These are phyloP conservation scores for Blastocystis sp. DNA, from an alignment of 352 stramenopile genomes.

Conservation along the genomic window DNA sequence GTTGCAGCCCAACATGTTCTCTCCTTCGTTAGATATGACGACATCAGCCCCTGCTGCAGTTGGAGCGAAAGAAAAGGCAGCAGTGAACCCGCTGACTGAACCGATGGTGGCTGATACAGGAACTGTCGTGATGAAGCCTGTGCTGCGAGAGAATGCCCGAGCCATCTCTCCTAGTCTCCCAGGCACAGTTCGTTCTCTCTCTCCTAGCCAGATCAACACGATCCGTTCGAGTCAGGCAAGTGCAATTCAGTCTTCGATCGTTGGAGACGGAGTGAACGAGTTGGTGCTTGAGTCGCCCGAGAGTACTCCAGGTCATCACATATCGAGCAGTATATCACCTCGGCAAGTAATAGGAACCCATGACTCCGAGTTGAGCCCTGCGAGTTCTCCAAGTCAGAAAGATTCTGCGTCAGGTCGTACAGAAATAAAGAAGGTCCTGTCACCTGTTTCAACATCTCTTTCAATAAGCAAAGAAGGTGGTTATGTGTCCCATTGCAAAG, in stretches of 20 bases:
- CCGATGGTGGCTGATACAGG: neutral
- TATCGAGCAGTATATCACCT: neutral
- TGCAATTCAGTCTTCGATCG: neutral
- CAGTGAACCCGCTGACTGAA: neutral
- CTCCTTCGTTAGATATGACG: neutral
- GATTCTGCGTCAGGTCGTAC: neutral
- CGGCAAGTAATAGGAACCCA: neutral
- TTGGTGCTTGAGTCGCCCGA: neutral
- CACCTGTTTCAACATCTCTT: neutral
- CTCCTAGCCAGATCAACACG: neutral
- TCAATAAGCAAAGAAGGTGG: neutral
- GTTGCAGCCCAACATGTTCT: neutral
- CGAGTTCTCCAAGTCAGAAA: neutral
- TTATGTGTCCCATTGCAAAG: neutral
- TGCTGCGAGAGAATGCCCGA: neutral
- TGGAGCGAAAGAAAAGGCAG: neutral
- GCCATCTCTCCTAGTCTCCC: neutral
- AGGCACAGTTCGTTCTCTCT: neutral
- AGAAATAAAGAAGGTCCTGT: constrained; percentile 16
- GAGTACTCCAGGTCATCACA: neutral
- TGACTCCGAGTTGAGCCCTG: neutral
- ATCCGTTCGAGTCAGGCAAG: neutral
- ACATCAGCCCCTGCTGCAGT: neutral
- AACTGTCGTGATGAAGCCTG: neutral
- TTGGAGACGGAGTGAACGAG: neutral